Percentiles rank a stretch among this genome's conserved stretches.
Evolutionary conservation across 345 rosid genomes (phyloP).

Genomic region (Salix koriyanagi): DNA sequence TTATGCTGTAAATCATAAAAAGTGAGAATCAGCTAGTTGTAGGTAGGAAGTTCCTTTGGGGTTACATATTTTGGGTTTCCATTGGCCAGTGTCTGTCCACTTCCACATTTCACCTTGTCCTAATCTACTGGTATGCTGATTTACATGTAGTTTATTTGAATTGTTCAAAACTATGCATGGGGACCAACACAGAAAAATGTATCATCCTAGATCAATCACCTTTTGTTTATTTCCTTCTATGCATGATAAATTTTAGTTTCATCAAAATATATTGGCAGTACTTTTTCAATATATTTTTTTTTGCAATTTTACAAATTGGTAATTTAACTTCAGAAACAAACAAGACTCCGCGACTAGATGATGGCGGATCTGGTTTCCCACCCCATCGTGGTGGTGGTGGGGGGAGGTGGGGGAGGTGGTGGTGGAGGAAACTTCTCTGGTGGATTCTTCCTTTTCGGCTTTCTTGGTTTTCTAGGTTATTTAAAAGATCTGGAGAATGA

Average conservation of each 20-base stretch:
- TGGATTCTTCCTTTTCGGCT: slow-evolving; percentile 82
- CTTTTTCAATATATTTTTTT: neutral
- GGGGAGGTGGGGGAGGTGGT: slow-evolving; percentile 83
- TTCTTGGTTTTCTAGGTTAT: slow-evolving; percentile 75
- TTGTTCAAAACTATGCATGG: neutral
- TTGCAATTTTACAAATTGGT: neutral
- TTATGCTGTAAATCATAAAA: neutral
- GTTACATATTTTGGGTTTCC: neutral
- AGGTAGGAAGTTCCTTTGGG: too few species aligned
- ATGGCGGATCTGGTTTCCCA: slow-evolving; percentile 77
- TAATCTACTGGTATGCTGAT: neutral
- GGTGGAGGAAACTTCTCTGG: slow-evolving; percentile 92
- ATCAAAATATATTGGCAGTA: too few species aligned
- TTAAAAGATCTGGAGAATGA: slow-evolving; percentile 78
- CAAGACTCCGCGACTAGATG: slow-evolving; percentile 59
- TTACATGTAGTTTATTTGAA: neutral
- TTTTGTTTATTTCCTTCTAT: neutral
- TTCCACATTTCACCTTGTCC: neutral
- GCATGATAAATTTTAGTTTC: neutral
- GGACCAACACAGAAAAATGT: too few species aligned
- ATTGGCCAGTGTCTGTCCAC: neutral
- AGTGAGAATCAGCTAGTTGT: too few species aligned
- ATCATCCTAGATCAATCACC: neutral
- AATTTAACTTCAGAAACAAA: slow-evolving; percentile 19
- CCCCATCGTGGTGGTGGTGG: slow-evolving; percentile 72